Percentiles rank a stretch among this genome's conserved stretches.
These are phyloP conservation scores for Termitomyces sp. DNA, from an alignment of 768 basidiomycete species.

Conservation along the genomic window DNA sequence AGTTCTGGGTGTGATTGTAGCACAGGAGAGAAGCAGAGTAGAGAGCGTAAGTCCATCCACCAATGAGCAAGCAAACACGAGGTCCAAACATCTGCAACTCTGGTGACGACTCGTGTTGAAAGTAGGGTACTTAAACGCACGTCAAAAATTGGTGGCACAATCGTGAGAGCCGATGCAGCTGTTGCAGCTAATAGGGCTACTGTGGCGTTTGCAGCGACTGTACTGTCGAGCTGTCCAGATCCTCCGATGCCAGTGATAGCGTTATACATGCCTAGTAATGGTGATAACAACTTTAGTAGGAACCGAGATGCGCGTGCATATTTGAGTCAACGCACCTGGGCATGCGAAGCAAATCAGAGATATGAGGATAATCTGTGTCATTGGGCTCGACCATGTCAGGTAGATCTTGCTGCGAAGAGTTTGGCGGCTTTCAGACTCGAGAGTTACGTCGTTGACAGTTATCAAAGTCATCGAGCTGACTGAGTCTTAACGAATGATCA, in stretches of 20 bases:
- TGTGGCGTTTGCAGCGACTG: slow-evolving; percentile 24
- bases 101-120: neutral
- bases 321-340: slow-evolving; percentile 15
- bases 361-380: slow-evolving; percentile 23
- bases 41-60: slow-evolving; percentile 23
- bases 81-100: slow-evolving; percentile 21
- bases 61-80: slow-evolving; percentile 20
- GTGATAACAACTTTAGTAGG: neutral
- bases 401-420: slow-evolving; percentile 7
- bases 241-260: slow-evolving; percentile 24
- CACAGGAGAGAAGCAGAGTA: slow-evolving; percentile 24
- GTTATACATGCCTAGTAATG: slow-evolving; percentile 23
- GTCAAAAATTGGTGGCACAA: slow-evolving; percentile 24
- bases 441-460: neutral
- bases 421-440: neutral
- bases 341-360: slow-evolving; percentile 25
- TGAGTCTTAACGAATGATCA: neutral
- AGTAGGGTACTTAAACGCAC: slow-evolving; percentile 8
- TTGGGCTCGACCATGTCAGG: slow-evolving; percentile 18
- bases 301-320: neutral
- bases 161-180: slow-evolving; percentile 22
- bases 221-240: slow-evolving; percentile 24
- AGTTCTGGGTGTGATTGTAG: slow-evolving; percentile 23
- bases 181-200: slow-evolving; percentile 23
- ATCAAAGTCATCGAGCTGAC: neutral